Evolutionary conservation across 257 asterid species (phyloP), one percentile per base, ranked within the genome.

Genomic region (Thymus quinquecostatus): DNA sequence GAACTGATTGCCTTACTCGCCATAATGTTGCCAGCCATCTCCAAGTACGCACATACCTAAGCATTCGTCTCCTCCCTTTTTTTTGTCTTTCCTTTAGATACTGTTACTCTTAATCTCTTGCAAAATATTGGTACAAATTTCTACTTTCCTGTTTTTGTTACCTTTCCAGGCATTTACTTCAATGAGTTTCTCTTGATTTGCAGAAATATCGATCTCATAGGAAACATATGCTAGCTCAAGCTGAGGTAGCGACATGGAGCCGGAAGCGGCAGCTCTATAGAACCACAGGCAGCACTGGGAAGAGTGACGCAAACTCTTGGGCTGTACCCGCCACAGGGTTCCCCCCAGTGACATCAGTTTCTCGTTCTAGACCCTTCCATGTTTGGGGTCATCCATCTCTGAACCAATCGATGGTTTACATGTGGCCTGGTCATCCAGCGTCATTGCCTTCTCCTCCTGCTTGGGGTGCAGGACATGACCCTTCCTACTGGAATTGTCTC

Each of bases 1-100:
- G 97, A 75, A 85, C 83, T 28, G 90, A 91, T 81, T 88, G 96
- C 77, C 98, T 93, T 70, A 93, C 98, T 67, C 96, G 98, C 71
- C 98, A 93, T 75, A 91, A 93, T 60, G 82, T 93, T 64, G 98
- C 98, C 10, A 93, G 98, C 79, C 98, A 93, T 87, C 98, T 93
- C 79, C 98, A 93, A 79, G 98, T 92, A 83, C 30, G 77, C 48
- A 88, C 50, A 10, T 45, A 3, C 34, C 41, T 41, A 12, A n/a
- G 41, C 48, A 67, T 76, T 10, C 14, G 51, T 66, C n/a, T 33
- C 14, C 6, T 48, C 32, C 49, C 43, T 63, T 66, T 21, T 9
- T 21, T 54, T 10, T 50, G 1, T 34, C 21, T 60, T 70, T 62
- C 11, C 11, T 8, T 65, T 67, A 47, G 34, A 55, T 44, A 27